Evolutionary conservation across 1,284 basidiomycete species (phyloP).

Genomic region (Trichosporon sp.): DNA sequence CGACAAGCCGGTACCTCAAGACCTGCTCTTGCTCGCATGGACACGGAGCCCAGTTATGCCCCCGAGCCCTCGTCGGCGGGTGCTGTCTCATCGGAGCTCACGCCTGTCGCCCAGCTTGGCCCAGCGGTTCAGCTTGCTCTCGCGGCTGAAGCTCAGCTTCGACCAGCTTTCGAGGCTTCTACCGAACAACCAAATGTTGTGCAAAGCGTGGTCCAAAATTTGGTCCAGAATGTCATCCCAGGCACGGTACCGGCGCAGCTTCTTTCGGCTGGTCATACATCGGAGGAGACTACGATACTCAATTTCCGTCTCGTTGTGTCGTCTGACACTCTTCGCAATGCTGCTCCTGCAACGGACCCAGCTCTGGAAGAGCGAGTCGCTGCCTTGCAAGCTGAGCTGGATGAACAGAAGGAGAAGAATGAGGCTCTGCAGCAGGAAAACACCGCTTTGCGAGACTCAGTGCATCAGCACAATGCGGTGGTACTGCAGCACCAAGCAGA

Average conservation of each 20-base stretch:
- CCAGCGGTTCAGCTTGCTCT: not conserved
- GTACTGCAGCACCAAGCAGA: not conserved
- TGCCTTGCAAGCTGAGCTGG: not conserved
- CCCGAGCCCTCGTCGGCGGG: not conserved
- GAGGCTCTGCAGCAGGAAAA: not conserved
- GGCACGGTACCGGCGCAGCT: not conserved
- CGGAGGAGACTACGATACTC: not conserved
- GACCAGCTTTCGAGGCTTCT: not conserved
- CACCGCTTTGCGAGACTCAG: not conserved
- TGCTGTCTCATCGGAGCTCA: not conserved
- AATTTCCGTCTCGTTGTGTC: not conserved
- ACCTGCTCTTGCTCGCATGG: not conserved
- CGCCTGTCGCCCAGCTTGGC: not conserved
- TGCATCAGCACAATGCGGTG: not conserved
- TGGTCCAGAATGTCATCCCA: not conserved
- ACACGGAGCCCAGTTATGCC: not conserved
- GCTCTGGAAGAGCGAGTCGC: not conserved
- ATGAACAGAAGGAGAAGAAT: not conserved
- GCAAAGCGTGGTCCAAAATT: not conserved
- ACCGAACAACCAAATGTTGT: not conserved
- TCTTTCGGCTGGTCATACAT: not conserved
- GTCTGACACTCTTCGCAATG: not conserved
- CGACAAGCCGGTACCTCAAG: not conserved
- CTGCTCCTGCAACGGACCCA: not conserved
- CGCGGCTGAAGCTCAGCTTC: not conserved